These are phyloP conservation scores for Cunninghamia lanceolata DNA, from an alignment of 75 land plant species.

Conservation along the genomic window DNA sequence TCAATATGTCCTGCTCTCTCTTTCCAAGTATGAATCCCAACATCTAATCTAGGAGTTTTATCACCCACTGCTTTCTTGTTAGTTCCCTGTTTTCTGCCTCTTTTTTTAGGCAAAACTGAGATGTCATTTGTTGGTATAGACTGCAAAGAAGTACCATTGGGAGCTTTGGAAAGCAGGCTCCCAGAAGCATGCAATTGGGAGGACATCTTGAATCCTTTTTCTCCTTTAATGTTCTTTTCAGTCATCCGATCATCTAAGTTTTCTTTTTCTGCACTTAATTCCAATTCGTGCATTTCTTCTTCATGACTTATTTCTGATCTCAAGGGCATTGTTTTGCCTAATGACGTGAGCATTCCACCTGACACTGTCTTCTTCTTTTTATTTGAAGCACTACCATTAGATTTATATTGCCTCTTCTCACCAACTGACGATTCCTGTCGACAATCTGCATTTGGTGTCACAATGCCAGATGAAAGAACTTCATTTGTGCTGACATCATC, in stretches of 20 bases:
- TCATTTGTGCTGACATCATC: not conserved
- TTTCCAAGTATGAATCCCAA: not conserved
- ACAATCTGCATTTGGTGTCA: not conserved
- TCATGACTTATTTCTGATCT: not conserved
- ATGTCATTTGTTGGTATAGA: not conserved
- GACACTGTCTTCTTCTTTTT: constrained; percentile 4
- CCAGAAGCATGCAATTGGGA: not conserved
- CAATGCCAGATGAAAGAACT: constrained; percentile 1
- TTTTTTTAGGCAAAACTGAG: constrained; percentile 4
- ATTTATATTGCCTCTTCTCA: constrained; percentile 11
- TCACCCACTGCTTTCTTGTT: not conserved
- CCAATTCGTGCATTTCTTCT: not conserved
- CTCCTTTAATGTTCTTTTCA: not conserved
- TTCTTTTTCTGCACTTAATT: constrained; percentile 5
- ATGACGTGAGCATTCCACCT: not conserved
- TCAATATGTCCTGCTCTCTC: not conserved
- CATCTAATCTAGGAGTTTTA: not conserved
- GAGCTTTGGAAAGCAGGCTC: not conserved
- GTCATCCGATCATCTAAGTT: not conserved
- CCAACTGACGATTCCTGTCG: not conserved
- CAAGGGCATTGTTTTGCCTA: not conserved
- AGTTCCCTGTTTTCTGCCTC: constrained; percentile 1
- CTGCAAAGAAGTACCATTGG: not conserved
- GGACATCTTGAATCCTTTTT: not conserved
- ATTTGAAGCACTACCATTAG: not conserved